Conservation (phyloP, 345 rosid species). For the Murraya koenigii region DNA sequence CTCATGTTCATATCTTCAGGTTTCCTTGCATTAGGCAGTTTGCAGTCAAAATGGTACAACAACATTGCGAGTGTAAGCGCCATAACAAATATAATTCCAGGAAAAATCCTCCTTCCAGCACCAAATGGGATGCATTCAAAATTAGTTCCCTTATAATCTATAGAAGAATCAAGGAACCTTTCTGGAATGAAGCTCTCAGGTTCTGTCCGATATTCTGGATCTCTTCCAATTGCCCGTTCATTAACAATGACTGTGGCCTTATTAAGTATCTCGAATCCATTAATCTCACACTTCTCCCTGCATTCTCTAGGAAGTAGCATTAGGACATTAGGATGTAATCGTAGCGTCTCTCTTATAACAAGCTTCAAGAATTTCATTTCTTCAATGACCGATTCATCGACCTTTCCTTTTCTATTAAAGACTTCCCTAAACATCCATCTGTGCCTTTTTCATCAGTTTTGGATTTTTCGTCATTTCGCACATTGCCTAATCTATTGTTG, state of each 20-base stretch:
- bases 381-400: constrained; percentile 14
- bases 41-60: constrained; percentile 35
- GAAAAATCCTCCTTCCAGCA: constrained; percentile 30
- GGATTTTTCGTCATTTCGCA: constrained; percentile 27
- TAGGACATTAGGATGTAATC: constrained; percentile 25
- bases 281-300: constrained; percentile 3
- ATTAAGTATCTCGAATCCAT: neutral
- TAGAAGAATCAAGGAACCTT: constrained; percentile 17
- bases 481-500: constrained; percentile 31
- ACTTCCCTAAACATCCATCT: constrained; percentile 24
- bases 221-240: constrained; percentile 15
- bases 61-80: constrained; percentile 25
- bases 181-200: constrained; percentile 15
- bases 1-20: constrained; percentile 31
- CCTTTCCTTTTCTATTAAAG: constrained; percentile 11
- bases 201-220: constrained; percentile 5
- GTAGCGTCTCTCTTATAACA: constrained; percentile 26
- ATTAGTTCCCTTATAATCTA: constrained; percentile 21
- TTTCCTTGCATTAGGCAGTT: constrained; percentile 17
- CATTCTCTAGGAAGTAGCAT: constrained; percentile 25
- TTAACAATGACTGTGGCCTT: constrained; percentile 5
- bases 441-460: constrained; percentile 18
- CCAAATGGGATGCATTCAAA: constrained; percentile 26
- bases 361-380: constrained; percentile 19
- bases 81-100: constrained; percentile 10